Evolutionary conservation across 176 grass and related monocot species (phyloP), one percentile per base, ranked within the genome.

Genomic region (Cocos nucifera): DNA sequence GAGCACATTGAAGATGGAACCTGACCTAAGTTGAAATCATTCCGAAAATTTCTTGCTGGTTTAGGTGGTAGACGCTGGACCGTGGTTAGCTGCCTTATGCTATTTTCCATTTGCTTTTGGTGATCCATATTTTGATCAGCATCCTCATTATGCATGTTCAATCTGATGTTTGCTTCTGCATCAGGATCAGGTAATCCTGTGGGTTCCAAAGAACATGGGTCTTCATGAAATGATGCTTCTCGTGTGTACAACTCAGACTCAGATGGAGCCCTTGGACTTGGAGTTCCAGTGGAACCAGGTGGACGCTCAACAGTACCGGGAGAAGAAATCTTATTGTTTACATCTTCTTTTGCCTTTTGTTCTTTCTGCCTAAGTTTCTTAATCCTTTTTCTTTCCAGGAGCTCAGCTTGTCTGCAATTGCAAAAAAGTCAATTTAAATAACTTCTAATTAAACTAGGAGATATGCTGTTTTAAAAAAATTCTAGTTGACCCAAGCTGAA

Each of bases 361-460:
- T 81, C 82, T 76, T 86, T 95, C 73, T 95, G 85, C 69, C 79
- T 83, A 71, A 86, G 77, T 69, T 95, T 90, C 79, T 95, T 95
- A 66, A 87, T 78, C 30, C 80, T 69, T 77, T 90, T 95, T 58
- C 84, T 79, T 79, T 90, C 83, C 53, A 84, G 56, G 51, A 82
- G 54, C 57, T 95, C 80, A 24, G 78, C 71, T 77, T 77, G 80
- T 64, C 86, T 95, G 64, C 64, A 68, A 71, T 49, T 63, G 51
- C 72, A 32, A 59, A 29, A 0, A 44, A 44, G 12, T 44, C 35
- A 44, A 44, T 44, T 44, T 44, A 12, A 44, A 44, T 44, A 1
- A 44, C 10, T 44, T 12, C 10, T 1, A 44, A 44, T 44, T 44
- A 44, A 44, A 44, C 8, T 2, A 12, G 10, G 9, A 44, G 10